Percentiles rank a stretch among this genome's conserved stretches.
These are phyloP conservation scores for Fraxinus velutina DNA, from an alignment of 305 asterid genomes.

Conservation along the genomic window DNA sequence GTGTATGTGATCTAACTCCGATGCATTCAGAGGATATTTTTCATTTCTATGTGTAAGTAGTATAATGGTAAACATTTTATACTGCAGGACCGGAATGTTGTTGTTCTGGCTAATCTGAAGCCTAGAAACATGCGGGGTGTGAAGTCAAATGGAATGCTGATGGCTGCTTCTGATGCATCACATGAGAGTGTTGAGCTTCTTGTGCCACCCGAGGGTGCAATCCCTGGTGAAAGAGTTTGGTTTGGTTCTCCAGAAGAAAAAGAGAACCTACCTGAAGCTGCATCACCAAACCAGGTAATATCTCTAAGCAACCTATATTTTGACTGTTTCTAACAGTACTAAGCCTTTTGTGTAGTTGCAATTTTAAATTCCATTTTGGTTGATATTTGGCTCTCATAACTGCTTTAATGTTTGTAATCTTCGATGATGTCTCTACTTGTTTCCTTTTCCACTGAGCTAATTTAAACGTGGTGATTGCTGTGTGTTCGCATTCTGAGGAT, in stretches of 20 bases:
- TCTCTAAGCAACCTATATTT: not conserved
- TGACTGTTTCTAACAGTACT: not conserved
- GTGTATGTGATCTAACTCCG: not conserved
- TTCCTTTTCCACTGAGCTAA: not conserved
- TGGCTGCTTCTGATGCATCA: slow-evolving; percentile 90
- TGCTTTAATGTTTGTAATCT: not conserved
- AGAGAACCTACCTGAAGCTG: slow-evolving; percentile 65
- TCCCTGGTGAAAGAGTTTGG: slow-evolving; percentile 92
- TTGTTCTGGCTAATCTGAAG: slow-evolving; percentile 89
- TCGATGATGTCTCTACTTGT: not conserved
- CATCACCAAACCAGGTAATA: slow-evolving; percentile 82
- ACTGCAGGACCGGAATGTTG: slow-evolving; percentile 65
- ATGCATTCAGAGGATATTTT: not conserved
- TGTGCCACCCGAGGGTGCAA: slow-evolving; percentile 71
- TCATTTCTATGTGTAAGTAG: not conserved
- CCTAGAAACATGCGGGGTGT: slow-evolving; percentile 96
- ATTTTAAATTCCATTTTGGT: not conserved
- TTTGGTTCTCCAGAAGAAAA: slow-evolving; percentile 72
- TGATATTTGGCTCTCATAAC: not conserved
- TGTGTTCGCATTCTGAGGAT: not conserved
- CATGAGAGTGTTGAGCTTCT: slow-evolving; percentile 91
- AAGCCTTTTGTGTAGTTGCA: not conserved
- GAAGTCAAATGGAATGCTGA: slow-evolving; percentile 84
- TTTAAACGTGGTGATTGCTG: not conserved
- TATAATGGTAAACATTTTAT: not conserved